Evolutionary conservation across 164 flowering plant species (phyloP).

Genomic region (Aristolochia fimbriata): DNA sequence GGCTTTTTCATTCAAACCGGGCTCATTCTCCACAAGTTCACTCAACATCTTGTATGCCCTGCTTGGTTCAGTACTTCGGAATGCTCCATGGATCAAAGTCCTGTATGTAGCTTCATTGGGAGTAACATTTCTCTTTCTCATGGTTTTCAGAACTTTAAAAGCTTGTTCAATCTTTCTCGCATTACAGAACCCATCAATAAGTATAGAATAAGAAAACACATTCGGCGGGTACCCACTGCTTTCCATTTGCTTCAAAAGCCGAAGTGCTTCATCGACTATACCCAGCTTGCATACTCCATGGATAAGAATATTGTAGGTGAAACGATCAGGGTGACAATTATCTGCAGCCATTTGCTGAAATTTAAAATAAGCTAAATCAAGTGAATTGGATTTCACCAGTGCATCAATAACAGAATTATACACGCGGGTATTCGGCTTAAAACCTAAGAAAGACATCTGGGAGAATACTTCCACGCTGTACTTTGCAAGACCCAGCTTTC

Average conservation of each 20-base stretch:
- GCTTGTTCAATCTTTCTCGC: slow-evolving; percentile 69
- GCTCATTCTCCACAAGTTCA: slow-evolving; percentile 30
- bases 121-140: slow-evolving; percentile 51
- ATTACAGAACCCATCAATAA: slow-evolving; percentile 76
- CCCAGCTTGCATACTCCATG: slow-evolving; percentile 87
- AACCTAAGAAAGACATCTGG: slow-evolving; percentile 71
- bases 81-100: slow-evolving; percentile 76
- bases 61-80: slow-evolving; percentile 35
- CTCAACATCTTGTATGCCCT: slow-evolving; percentile 46
- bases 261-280: slow-evolving; percentile 81
- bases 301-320: slow-evolving; percentile 81
- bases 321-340: slow-evolving; percentile 72
- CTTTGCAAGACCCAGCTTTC: slow-evolving; percentile 79
- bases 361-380: slow-evolving; percentile 82
- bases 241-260: slow-evolving; percentile 84
- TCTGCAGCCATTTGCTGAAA: slow-evolving; percentile 85
- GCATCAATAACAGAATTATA: slow-evolving; percentile 89
- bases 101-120: slow-evolving; percentile 82
- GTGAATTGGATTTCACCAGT: slow-evolving; percentile 68
- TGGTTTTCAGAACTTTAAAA: slow-evolving; percentile 43
- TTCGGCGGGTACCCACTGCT: slow-evolving; percentile 43
- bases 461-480: slow-evolving; percentile 73
- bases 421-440: slow-evolving; percentile 63
- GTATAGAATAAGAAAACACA: slow-evolving; percentile 72
- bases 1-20: slow-evolving; percentile 30